phyloP scores from a whole-genome alignment of 345 rosid genomes.

The Eucalyptus polybractea region DNA sequence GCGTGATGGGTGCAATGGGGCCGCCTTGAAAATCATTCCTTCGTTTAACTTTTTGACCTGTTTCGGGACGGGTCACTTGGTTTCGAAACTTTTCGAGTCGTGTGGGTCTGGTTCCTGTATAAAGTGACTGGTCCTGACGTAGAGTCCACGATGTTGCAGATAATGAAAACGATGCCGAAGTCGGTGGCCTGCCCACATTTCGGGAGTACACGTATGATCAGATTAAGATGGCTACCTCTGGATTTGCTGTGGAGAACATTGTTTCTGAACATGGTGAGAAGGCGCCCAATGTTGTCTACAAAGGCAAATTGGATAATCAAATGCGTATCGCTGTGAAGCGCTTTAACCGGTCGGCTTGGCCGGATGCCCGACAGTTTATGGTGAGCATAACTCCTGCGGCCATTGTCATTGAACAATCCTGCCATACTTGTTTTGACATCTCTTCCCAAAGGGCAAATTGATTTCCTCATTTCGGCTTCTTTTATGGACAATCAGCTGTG shows the following conservation, averaged over 20 bases:
- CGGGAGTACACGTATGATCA: conserved; percentile 62
- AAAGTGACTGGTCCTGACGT: background rate
- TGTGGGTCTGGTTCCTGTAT: background rate
- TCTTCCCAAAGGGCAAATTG: background rate
- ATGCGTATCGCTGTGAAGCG: conserved; percentile 80
- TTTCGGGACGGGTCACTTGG: background rate
- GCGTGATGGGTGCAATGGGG: background rate
- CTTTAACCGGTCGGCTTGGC: conserved; percentile 89
- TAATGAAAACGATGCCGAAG: conserved; percentile 30
- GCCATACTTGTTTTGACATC: background rate
- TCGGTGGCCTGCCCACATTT: conserved; percentile 28
- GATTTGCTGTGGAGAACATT: conserved; percentile 80
- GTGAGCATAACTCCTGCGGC: conserved; percentile 7
- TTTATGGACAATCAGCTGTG: background rate
- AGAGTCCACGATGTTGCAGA: conserved; percentile 12
- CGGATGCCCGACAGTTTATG: conserved; percentile 73
- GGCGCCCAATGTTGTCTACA: conserved; percentile 88
- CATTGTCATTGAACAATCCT: background rate
- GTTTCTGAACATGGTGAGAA: conserved; percentile 93
- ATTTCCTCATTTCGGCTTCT: background rate
- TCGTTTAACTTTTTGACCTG: background rate
- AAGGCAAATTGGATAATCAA: conserved; percentile 75
- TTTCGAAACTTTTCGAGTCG: background rate
- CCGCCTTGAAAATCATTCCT: background rate
- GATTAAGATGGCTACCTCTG: conserved; percentile 69